These are phyloP conservation scores for Coemansia sp. DNA, from an alignment of 371 early-diverging fungal species.

Conservation along the genomic window DNA sequence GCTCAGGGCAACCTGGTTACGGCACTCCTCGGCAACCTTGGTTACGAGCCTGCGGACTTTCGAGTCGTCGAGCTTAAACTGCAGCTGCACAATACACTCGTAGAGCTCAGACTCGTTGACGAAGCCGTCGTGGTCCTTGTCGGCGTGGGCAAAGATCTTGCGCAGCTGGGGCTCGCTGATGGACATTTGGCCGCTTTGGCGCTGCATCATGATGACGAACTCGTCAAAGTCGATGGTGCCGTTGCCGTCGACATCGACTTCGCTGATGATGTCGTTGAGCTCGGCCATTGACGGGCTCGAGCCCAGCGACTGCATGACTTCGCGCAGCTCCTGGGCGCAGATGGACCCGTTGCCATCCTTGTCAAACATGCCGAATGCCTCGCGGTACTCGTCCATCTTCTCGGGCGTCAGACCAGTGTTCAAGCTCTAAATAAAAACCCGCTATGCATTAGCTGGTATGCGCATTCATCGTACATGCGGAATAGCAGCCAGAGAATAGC, in stretches of 20 bases:
- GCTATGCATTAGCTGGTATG: too few species aligned
- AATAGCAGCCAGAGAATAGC: too few species aligned
- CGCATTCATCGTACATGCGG: too few species aligned
- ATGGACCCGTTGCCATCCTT: slow-evolving; percentile 13
- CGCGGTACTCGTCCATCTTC: background rate
- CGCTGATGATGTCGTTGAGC: slow-evolving; percentile 6
- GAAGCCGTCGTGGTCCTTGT: background rate
- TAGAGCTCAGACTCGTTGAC: background rate
- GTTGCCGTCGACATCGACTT: slow-evolving; percentile 22
- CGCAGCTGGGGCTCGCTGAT: slow-evolving; percentile 53
- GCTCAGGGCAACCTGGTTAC: background rate
- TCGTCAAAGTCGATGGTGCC: slow-evolving; percentile 32
- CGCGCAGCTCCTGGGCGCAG: slow-evolving; percentile 4
- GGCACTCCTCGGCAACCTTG: background rate
- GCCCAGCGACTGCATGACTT: slow-evolving; percentile 3
- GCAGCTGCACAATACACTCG: background rate
- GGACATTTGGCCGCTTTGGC: background rate
- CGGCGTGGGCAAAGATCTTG: background rate
- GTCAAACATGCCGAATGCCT: slow-evolving; percentile 17
- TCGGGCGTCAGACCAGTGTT: background rate
- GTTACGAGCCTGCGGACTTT: background rate
- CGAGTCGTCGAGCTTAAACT: background rate
- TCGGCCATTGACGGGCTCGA: background rate
- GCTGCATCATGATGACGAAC: slow-evolving; percentile 22
- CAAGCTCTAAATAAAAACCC: background rate